A percentile compares a stretch with the other conserved stretches of the same genome.
Evolutionary conservation across 257 asterid genomes (phyloP).

Genomic region (Solanum arcanum): DNA sequence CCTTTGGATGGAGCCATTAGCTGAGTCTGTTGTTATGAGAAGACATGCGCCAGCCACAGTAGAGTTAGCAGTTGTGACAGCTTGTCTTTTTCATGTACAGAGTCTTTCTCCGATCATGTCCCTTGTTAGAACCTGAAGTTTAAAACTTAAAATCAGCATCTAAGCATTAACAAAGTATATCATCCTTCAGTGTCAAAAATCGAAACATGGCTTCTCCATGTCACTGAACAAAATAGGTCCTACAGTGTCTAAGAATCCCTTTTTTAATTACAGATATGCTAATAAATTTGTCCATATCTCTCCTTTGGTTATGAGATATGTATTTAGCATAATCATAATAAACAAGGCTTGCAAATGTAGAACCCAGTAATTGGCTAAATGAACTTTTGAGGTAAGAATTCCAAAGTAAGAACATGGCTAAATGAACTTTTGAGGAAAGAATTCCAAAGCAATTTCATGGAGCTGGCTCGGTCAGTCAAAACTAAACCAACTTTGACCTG

Average conservation of each 20-base stretch:
- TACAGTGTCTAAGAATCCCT: not conserved
- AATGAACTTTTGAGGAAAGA: too few species aligned
- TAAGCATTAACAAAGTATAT: not conserved
- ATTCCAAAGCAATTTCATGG: too few species aligned
- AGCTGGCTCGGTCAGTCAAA: too few species aligned
- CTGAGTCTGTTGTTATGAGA: too few species aligned
- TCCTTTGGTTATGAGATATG: not conserved
- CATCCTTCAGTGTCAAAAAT: not conserved
- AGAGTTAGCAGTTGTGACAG: too few species aligned
- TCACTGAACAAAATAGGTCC: too few species aligned
- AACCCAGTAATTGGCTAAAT: not conserved
- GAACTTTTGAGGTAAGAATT: not conserved
- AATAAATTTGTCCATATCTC: not conserved
- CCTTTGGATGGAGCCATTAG: too few species aligned
- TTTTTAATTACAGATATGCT: not conserved
- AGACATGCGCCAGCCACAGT: too few species aligned
- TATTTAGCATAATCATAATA: not conserved
- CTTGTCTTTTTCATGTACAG: too few species aligned
- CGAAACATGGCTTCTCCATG: not conserved
- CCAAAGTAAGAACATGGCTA: not conserved
- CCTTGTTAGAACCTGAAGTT: too few species aligned
- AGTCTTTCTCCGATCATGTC: too few species aligned
- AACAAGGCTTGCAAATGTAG: not conserved
- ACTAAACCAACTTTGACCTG: not conserved
- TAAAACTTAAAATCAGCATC: too few species aligned